Base-by-base conservation (phyloP, 2,329 filamentous ascomycete species). In the Aspergillus sp. region DNA sequence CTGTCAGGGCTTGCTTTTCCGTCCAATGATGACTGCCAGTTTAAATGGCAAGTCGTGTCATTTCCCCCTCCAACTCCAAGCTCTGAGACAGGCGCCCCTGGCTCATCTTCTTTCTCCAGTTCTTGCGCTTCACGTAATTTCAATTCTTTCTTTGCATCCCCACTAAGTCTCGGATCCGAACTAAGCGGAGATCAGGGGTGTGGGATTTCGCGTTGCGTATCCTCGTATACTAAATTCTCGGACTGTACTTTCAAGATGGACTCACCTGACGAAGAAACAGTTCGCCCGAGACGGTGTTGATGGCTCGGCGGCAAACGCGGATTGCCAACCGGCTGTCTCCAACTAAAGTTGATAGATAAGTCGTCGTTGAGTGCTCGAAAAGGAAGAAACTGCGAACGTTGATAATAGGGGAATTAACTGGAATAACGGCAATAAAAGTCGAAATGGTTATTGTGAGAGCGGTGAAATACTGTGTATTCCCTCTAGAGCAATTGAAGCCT, bases 381-480 rank as follows among this genome's bases (percentile, higher is more conserved):
- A 18, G n/a, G 26, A 30, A 30, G 26, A 30, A 30, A 30, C 4
- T 1, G 24, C 24, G 4, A 26, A 20, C 6, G 24, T 12, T 4
- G 20, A 20, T 15, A 20, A 34, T 8, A 13, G 13, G 5, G 51
- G 26, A 30, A 53, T 53, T 41, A 30, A 39, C 20, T 30, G 32
- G 22, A 47, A 36, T 53, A 30, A 34, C 26, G 7, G 18, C 13
- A 38, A 30, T 3, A 15, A 24, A 45, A 36, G 15, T 48, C 41
- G 32, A 53, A 34, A 20, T 24, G 36, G 43, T 54, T 57, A 55
- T 58, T 44, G 58, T 52, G 49, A 45, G 62, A 59, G 63, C 58
- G 61, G 63, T 65, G 60, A 62, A 47, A 30, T 30, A 11, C 26
- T 30, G 17, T 48, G 38, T 22, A 38, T 32, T 32, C n/a, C 32